phyloP scores from a whole-genome alignment of 305 asterid species.

The Solanum hybrid region DNA sequence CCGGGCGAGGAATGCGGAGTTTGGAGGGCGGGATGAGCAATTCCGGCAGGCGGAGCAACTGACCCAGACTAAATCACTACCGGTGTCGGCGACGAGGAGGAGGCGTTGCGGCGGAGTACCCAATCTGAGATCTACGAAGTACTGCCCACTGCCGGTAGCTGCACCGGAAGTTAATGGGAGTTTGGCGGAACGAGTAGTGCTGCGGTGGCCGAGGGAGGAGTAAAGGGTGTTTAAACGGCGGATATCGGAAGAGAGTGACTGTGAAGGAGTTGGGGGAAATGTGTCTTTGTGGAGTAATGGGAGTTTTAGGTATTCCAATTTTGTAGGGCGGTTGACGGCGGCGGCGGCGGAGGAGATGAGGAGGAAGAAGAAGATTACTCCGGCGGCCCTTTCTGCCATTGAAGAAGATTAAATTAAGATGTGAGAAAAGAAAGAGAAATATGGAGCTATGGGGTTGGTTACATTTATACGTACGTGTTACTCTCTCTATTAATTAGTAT shows the following conservation, averaged over 20 bases:
- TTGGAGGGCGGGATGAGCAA: slow-evolving; percentile 28
- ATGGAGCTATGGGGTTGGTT: not conserved
- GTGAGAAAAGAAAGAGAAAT: not conserved
- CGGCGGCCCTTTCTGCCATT: not conserved
- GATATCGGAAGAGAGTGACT: slow-evolving; percentile 1
- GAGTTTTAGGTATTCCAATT: not conserved
- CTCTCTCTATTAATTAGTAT: not conserved
- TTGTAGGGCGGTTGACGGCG: not conserved
- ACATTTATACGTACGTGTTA: slow-evolving; percentile 9
- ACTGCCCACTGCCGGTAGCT: slow-evolving; percentile 71
- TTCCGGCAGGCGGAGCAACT: slow-evolving; percentile 65
- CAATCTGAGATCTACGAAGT: slow-evolving; percentile 56
- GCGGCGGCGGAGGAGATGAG: not conserved
- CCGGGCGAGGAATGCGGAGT: slow-evolving; percentile 50
- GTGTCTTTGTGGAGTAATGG: slow-evolving; percentile 5
- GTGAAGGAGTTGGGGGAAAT: slow-evolving; percentile 2
- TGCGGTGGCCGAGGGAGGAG: not conserved
- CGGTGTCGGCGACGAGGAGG: slow-evolving; percentile 65
- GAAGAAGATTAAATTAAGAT: not conserved
- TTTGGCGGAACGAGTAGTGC: slow-evolving; percentile 4
- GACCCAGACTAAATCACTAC: slow-evolving; percentile 89
- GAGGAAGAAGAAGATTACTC: not conserved
- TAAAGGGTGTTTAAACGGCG: not conserved
- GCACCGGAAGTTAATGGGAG: slow-evolving; percentile 71
- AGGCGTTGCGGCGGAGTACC: slow-evolving; percentile 74